Percentiles rank a stretch among this genome's conserved stretches.
Conservation (phyloP, 805 yeast species). For the Metschnikowia bowlesiae region DNA sequence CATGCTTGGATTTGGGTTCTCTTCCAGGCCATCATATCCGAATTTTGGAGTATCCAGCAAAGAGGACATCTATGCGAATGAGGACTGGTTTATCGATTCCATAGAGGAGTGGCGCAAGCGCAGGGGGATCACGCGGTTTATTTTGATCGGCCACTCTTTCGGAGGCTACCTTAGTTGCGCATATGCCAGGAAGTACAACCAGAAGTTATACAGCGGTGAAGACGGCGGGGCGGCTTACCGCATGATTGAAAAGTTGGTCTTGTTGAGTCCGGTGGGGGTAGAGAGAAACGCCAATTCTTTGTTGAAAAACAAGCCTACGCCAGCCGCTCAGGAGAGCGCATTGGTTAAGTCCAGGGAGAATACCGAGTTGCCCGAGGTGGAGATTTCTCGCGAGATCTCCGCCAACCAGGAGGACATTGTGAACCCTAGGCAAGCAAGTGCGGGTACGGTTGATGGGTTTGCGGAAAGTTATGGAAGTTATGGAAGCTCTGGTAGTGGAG, state of each 20-base stretch:
- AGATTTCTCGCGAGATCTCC: conserved; percentile 16
- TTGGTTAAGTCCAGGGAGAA: conserved; percentile 15
- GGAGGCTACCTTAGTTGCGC: conserved; percentile 44
- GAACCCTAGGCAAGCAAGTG: background rate
- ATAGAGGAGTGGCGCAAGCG: conserved; percentile 40
- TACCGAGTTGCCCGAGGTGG: conserved; percentile 10
- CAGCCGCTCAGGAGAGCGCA: conserved; percentile 9
- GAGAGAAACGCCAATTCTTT: conserved; percentile 33
- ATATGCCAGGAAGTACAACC: conserved; percentile 40
- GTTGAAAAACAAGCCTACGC: conserved; percentile 17
- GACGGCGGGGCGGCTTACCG: conserved; percentile 16
- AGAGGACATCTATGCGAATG: conserved; percentile 33
- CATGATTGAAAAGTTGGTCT: conserved; percentile 34
- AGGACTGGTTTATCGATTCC: conserved; percentile 43
- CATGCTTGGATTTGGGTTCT: conserved; percentile 66
- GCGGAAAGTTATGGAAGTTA: background rate
- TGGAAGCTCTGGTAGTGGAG: no score
- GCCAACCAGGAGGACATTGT: conserved; percentile 27
- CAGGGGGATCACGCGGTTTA: conserved; percentile 31
- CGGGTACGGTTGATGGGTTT: no score
- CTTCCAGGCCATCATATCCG: conserved; percentile 52
- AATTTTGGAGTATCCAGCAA: conserved; percentile 25
- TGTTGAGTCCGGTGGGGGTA: conserved; percentile 42
- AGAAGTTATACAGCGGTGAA: conserved; percentile 15
- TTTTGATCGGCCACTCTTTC: conserved; percentile 42